Conservation (phyloP, 2,329 filamentous ascomycete genomes). For the Colletotrichum costaricense region DNA sequence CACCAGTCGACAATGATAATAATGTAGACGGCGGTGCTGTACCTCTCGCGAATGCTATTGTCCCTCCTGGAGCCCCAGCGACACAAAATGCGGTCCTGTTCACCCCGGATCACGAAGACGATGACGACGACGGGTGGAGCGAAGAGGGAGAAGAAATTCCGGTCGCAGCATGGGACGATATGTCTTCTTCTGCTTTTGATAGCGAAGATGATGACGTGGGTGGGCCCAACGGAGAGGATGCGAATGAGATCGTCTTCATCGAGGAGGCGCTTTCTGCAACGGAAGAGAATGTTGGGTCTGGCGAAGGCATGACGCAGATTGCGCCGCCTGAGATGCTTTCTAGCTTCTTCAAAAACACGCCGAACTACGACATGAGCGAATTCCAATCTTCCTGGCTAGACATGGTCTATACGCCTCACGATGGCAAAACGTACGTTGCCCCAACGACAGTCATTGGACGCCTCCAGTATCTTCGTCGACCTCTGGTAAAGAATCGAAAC, state of each 20-base stretch:
- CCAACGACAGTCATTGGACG: constrained; percentile 8
- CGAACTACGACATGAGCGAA: not conserved
- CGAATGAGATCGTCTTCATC: constrained; percentile 10
- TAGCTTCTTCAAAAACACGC: not conserved
- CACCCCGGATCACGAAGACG: constrained; percentile 31
- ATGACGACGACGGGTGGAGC: constrained; percentile 30
- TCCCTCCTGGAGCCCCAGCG: not conserved
- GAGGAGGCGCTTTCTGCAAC: constrained; percentile 5
- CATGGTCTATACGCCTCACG: constrained; percentile 51
- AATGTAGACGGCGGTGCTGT: constrained; percentile 8
- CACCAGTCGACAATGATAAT: constrained; percentile 1
- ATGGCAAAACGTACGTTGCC: constrained; percentile 37
- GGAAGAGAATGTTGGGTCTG: not conserved
- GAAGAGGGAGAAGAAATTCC: constrained; percentile 37
- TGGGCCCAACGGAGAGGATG: not conserved
- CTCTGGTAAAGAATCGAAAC: constrained; percentile 13
- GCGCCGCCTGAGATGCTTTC: constrained; percentile 12
- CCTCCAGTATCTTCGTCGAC: constrained; percentile 24
- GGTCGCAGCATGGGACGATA: constrained; percentile 26
- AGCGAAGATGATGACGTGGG: constrained; percentile 35
- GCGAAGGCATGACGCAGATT: not conserved
- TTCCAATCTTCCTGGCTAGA: constrained; percentile 37
- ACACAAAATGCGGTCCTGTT: not conserved
- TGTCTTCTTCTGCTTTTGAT: constrained; percentile 16
- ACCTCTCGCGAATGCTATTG: not conserved